Conservation (phyloP, 305 asterid genomes). For the Petunia hybrid region DNA sequence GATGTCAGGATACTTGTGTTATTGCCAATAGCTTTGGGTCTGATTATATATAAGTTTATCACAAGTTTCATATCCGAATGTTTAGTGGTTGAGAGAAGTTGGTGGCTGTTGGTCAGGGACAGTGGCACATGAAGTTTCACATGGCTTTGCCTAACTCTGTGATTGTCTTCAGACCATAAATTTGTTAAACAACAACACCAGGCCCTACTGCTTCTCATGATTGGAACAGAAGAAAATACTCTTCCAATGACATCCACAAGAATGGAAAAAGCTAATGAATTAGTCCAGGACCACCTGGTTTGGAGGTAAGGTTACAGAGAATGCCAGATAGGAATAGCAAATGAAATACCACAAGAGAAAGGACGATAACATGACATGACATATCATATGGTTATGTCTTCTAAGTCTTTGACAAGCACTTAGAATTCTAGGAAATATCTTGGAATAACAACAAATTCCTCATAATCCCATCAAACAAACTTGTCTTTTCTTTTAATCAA, state of each 20-base stretch:
- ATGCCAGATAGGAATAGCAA: neutral
- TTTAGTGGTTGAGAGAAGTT: neutral
- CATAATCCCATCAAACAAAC: neutral
- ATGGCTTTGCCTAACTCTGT: conserved; percentile 3
- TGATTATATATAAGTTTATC: neutral
- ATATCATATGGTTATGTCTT: neutral
- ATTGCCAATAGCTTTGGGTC: neutral
- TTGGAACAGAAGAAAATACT: neutral
- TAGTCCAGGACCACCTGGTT: conserved; percentile 3
- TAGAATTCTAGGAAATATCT: neutral
- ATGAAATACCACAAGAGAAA: neutral
- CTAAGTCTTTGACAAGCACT: neutral
- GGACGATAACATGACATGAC: neutral
- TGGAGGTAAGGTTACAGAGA: neutral
- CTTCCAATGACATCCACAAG: neutral
- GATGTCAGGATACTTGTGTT: neutral
- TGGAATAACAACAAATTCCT: conserved; percentile 15
- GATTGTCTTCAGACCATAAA: neutral
- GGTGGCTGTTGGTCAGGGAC: neutral
- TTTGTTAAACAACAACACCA: neutral
- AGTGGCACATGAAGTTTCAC: conserved; percentile 12
- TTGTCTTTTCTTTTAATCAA: neutral
- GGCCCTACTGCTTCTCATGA: conserved; percentile 17
- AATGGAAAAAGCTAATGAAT: neutral
- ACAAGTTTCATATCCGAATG: neutral